phyloP scores from a whole-genome alignment of 257 asterid genomes.

The Solanum bulbocastanum region DNA sequence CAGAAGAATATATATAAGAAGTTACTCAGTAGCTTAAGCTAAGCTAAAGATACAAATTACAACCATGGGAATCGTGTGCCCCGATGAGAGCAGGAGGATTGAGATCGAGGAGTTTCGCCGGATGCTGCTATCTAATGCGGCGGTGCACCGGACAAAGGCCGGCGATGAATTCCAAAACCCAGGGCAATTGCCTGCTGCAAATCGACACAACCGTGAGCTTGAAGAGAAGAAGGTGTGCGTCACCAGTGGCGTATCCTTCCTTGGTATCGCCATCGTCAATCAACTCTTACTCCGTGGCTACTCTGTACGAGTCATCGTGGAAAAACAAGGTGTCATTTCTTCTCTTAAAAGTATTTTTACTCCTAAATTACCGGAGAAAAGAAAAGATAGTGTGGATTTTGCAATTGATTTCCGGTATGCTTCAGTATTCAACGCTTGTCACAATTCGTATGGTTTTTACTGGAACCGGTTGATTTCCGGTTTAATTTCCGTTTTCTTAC shows the following conservation, averaged over 20 bases:
- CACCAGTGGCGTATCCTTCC: constrained; percentile 86
- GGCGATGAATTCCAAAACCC: constrained; percentile 16
- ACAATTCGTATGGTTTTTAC: neutral
- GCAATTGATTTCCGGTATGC: neutral
- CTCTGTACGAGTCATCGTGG: constrained; percentile 73
- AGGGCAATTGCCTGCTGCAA: neutral
- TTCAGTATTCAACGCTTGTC: neutral
- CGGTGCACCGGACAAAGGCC: constrained; percentile 47
- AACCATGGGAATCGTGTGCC: constrained; percentile 45
- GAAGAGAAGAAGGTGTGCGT: constrained; percentile 61
- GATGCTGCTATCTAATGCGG: constrained; percentile 66
- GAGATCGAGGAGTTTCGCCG: constrained; percentile 72
- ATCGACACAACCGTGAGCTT: constrained; percentile 13
- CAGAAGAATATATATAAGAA: neutral
- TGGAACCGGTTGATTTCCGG: neutral
- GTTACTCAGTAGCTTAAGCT: neutral
- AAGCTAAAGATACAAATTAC: neutral
- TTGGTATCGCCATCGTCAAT: constrained; percentile 72
- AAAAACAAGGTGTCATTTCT: constrained; percentile 52
- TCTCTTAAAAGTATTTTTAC: neutral
- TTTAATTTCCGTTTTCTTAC: neutral
- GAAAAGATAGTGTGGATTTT: neutral
- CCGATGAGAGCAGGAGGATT: constrained; percentile 42
- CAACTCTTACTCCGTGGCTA: constrained; percentile 78
- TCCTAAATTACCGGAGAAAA: neutral